Conservation (phyloP, 2,329 filamentous ascomycete genomes). For the Colletotrichum tofieldiae region DNA sequence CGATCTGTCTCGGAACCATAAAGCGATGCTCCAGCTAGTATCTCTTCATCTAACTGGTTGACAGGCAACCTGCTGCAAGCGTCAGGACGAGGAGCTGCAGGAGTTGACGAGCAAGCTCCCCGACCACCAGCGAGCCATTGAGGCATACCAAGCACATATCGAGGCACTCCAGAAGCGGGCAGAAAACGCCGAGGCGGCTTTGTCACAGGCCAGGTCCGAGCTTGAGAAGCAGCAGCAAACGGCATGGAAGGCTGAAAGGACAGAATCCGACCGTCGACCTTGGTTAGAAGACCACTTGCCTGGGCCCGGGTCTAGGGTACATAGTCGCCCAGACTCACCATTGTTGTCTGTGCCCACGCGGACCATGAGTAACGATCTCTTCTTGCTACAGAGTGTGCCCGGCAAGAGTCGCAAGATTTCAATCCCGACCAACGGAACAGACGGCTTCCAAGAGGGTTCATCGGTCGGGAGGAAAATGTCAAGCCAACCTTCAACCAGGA, state of each 20-base stretch:
- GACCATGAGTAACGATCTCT: conserved; percentile 70
- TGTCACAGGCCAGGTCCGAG: conserved; percentile 69
- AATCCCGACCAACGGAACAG: conserved; percentile 66
- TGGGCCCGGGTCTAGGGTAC: conserved; percentile 58
- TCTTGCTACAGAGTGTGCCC: conserved; percentile 49
- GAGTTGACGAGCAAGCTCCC: conserved; percentile 75
- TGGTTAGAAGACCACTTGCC: conserved; percentile 68
- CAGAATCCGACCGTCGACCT: conserved; percentile 59
- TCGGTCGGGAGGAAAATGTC: conserved; percentile 65
- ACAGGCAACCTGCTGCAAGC: conserved; percentile 75
- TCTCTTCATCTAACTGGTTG: conserved; percentile 46
- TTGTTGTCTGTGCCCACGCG: conserved; percentile 64
- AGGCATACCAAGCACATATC: conserved; percentile 71
- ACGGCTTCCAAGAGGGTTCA: conserved; percentile 57
- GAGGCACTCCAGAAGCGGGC: conserved; percentile 76
- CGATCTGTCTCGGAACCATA: background rate
- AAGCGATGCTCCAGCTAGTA: background rate
- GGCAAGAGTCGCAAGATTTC: conserved; percentile 62
- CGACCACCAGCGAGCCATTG: conserved; percentile 75
- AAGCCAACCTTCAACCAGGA: conserved; percentile 61
- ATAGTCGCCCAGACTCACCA: conserved; percentile 70
- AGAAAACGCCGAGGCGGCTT: conserved; percentile 75
- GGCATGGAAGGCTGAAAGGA: conserved; percentile 59
- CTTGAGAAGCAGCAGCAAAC: conserved; percentile 67
- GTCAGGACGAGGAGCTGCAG: conserved; percentile 88